Conservation (phyloP, 768 basidiomycete genomes). For the Leucosporidium creatinivorum region DNA sequence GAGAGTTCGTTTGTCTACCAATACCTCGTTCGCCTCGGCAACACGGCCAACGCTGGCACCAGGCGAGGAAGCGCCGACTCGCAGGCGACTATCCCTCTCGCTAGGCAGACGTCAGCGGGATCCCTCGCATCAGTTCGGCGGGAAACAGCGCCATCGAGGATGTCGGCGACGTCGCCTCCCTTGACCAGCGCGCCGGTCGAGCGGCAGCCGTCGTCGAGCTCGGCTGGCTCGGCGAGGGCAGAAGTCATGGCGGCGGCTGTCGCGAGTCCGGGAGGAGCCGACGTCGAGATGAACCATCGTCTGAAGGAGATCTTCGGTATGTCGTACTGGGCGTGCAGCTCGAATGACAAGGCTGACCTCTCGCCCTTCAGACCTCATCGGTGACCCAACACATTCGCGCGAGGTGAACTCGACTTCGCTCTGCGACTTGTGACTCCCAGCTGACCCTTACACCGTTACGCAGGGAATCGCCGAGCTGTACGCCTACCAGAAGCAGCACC, state of each 20-base stretch:
- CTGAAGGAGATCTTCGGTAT: conserved; percentile 35
- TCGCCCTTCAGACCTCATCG: conserved; percentile 22
- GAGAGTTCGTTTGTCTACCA: conserved; percentile 95
- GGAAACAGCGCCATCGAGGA: too few relatives aligned
- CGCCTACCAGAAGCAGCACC: conserved; percentile 83
- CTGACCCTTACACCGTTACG: conserved; percentile 66
- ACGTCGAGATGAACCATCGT: conserved; percentile 28
- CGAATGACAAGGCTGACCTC: too few relatives aligned
- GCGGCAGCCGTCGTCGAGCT: conserved; percentile 5
- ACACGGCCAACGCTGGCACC: neutral
- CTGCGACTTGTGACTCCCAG: conserved; percentile 36
- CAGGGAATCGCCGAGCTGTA: conserved; percentile 88
- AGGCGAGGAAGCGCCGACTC: neutral
- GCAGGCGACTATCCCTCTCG: too few relatives aligned
- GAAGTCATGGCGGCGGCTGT: too few relatives aligned
- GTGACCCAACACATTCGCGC: conserved; percentile 32
- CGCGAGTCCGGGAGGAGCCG: conserved; percentile 7
- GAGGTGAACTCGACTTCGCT: neutral
- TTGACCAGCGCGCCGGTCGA: too few relatives aligned
- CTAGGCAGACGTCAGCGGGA: too few relatives aligned
- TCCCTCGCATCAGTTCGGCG: too few relatives aligned
- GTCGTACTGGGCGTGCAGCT: too few relatives aligned
- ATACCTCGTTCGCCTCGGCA: conserved; percentile 52
- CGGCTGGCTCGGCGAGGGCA: neutral
- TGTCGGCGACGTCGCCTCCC: too few relatives aligned